Evolutionary conservation across 2,329 filamentous ascomycete species (phyloP).

Genomic region (Chaetothyriales sp.): DNA sequence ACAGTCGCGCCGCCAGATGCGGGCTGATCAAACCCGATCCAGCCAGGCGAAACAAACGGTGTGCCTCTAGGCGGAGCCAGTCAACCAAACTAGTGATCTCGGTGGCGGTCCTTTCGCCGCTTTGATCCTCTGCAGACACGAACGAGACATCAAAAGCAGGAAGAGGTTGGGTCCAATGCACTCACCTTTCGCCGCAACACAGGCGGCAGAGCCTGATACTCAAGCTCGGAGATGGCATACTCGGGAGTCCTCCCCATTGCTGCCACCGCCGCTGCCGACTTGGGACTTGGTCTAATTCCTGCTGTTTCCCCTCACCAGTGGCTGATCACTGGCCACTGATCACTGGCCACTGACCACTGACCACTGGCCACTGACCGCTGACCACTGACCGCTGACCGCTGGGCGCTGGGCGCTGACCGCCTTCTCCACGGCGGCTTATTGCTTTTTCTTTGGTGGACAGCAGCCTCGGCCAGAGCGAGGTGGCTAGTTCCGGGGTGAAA

Average conservation of each 20-base stretch:
- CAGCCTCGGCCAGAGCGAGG: too few species aligned
- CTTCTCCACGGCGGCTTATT: too few species aligned
- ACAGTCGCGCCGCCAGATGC: neutral
- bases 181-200: conserved; percentile 45
- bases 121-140: neutral
- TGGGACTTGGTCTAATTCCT: neutral
- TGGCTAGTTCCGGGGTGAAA: too few species aligned
- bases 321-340: too few species aligned
- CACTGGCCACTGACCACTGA: too few species aligned
- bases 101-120: neutral
- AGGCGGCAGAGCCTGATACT: conserved; percentile 39
- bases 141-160: conserved; percentile 2
- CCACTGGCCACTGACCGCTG: too few species aligned
- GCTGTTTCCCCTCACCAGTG: too few species aligned
- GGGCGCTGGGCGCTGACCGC: too few species aligned
- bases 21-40: neutral
- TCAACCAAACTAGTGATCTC: neutral
- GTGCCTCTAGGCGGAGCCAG: neutral
- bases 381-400: too few species aligned
- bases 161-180: conserved; percentile 8
- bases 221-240: conserved; percentile 9
- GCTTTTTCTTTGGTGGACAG: too few species aligned
- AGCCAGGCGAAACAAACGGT: neutral
- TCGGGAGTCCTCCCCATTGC: neutral
- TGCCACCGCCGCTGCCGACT: neutral